Conservation (phyloP, 768 basidiomycete genomes). For the Solioccasus polychromus region DNA sequence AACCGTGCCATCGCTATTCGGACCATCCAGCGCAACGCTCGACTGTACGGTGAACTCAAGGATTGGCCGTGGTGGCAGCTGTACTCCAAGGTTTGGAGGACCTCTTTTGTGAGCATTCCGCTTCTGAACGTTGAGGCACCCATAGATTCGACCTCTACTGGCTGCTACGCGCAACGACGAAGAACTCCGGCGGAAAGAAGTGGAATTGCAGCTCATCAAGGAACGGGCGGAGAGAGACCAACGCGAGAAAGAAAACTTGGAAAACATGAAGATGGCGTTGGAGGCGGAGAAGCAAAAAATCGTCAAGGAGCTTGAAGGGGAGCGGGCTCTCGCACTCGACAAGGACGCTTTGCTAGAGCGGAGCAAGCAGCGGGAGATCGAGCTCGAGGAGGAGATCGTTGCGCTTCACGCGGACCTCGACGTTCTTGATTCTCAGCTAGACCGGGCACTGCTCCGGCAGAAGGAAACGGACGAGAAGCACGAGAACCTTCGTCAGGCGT, state of each 20-base stretch:
- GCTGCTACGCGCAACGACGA: constrained; percentile 92
- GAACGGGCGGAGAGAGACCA: constrained; percentile 88
- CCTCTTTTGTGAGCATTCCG: not conserved
- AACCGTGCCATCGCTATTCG: constrained; percentile 89
- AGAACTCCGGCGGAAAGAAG: constrained; percentile 83
- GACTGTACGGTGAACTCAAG: constrained; percentile 82
- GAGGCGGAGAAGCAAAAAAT: constrained; percentile 83
- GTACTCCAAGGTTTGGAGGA: constrained; percentile 73
- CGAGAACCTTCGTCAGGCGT: constrained; percentile 63
- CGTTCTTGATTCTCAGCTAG: constrained; percentile 80
- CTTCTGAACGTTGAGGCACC: constrained; percentile 8
- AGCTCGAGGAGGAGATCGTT: constrained; percentile 81
- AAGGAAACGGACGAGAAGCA: constrained; percentile 81
- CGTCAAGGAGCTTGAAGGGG: constrained; percentile 78
- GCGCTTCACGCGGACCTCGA: constrained; percentile 83
- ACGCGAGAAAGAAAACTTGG: constrained; percentile 73
- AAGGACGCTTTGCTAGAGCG: constrained; percentile 81
- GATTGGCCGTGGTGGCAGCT: constrained; percentile 99
- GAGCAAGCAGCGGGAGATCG: constrained; percentile 79
- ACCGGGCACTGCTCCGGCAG: constrained; percentile 71
- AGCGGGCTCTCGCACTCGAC: constrained; percentile 74
- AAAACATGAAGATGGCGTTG: constrained; percentile 76
- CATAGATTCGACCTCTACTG: constrained; percentile 85
- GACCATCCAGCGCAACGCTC: constrained; percentile 91
- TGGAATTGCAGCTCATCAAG: constrained; percentile 74